phyloP scores from a whole-genome alignment of 371 early-diverging fungal genomes.

The Smittium mucronatum region DNA sequence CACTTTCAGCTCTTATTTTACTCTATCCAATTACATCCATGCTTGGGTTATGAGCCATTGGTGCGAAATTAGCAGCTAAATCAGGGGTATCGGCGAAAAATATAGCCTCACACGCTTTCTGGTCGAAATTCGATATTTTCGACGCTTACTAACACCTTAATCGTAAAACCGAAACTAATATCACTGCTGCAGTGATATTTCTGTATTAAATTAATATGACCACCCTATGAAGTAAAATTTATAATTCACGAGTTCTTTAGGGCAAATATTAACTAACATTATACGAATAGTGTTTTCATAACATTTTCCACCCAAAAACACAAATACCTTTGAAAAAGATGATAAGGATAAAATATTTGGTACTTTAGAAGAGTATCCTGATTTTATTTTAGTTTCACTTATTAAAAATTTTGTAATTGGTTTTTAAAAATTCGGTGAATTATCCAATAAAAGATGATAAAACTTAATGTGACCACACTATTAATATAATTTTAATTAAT shows the following conservation, averaged over 20 bases:
- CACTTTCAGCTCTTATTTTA: background rate
- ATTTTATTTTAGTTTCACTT: background rate
- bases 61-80: background rate
- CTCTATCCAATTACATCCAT: background rate
- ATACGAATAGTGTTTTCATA: background rate
- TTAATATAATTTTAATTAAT: too few species aligned
- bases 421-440: background rate
- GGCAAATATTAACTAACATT: background rate
- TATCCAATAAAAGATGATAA: background rate
- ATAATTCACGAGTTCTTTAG: background rate
- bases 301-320: background rate
- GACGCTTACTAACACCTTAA: background rate
- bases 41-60: background rate
- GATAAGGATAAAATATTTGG: background rate
- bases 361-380: background rate
- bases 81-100: background rate
- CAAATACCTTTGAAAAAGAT: background rate
- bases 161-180: background rate
- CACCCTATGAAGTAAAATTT: background rate
- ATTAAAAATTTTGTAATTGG: background rate
- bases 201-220: background rate
- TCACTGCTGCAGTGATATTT: background rate
- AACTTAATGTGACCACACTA: background rate
- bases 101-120: slow-evolving; percentile 3
- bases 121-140: background rate